A percentile compares a stretch with the other conserved stretches of the same genome.
These are phyloP conservation scores for Apiospora sp. DNA, from an alignment of 2,329 filamentous ascomycete genomes.

Conservation along the genomic window DNA sequence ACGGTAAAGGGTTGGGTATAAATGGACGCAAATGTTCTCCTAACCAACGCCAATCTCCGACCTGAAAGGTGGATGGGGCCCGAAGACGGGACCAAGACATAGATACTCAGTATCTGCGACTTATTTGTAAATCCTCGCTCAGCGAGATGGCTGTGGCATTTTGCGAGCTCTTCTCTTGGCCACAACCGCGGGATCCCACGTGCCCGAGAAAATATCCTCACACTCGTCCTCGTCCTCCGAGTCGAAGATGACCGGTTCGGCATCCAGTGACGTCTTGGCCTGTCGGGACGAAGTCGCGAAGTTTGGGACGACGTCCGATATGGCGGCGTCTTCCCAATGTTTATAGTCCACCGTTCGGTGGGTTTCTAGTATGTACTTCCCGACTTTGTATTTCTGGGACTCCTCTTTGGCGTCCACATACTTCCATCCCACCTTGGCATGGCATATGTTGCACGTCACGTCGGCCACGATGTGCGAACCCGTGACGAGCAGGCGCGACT, in stretches of 20 bases:
- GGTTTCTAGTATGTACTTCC: conserved; percentile 73
- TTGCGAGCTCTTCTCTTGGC: conserved; percentile 54
- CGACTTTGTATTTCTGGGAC: conserved; percentile 71
- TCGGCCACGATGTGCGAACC: conserved; percentile 71
- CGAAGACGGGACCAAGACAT: background rate
- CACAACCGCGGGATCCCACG: conserved; percentile 64
- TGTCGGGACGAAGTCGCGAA: conserved; percentile 31
- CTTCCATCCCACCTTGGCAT: conserved; percentile 70
- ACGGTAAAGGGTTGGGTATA: background rate
- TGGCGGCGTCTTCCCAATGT: conserved; percentile 59
- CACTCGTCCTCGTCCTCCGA: conserved; percentile 72
- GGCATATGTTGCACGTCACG: conserved; percentile 65
- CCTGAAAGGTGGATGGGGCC: background rate
- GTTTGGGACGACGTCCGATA: conserved; percentile 35
- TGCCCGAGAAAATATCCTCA: conserved; percentile 69
- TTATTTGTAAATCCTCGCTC: background rate
- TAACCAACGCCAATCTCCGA: background rate
- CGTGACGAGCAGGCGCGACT: conserved; percentile 66
- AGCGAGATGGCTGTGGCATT: conserved; percentile 30
- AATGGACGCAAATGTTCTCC: background rate
- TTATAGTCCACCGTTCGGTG: conserved; percentile 61
- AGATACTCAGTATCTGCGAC: background rate
- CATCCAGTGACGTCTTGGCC: conserved; percentile 25
- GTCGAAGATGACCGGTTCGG: conserved; percentile 60
- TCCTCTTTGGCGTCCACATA: conserved; percentile 69